phyloP scores from a whole-genome alignment of 1,139 yeast genomes.

The Pneumocystis murina region DNA sequence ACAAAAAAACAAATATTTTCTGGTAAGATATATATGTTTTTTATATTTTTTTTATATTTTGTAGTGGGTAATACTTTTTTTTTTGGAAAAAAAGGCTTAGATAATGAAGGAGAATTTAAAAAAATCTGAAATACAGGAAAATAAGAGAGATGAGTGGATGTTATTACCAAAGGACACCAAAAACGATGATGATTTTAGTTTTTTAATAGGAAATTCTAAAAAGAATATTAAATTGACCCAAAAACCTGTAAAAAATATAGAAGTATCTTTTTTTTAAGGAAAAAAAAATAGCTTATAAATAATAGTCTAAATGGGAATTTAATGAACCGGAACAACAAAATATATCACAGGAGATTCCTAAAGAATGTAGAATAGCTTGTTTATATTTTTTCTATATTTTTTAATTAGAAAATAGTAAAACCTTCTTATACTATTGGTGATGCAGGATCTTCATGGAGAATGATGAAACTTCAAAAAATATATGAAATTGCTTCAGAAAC shows the following conservation, averaged over 20 bases:
- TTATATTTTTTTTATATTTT: no score
- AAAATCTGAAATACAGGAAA: not conserved
- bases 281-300: not conserved
- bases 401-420: not conserved
- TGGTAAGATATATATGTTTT: not conserved
- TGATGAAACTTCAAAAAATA: conserved; percentile 22
- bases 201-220: not conserved
- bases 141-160: not conserved
- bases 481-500: conserved; percentile 14
- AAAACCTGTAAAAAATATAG: not conserved
- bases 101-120: not conserved
- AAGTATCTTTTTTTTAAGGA: not conserved
- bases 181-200: not conserved
- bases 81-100: not conserved
- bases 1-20: no score
- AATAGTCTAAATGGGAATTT: not conserved
- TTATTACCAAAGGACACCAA: not conserved
- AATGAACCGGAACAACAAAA: not conserved
- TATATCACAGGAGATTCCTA: not conserved
- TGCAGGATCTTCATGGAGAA: conserved; percentile 26
- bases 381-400: not conserved
- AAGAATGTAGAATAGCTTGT: not conserved
- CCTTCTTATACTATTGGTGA: conserved; percentile 24
- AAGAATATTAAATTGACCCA: not conserved
- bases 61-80: not conserved